phyloP scores from a whole-genome alignment of 257 asterid species.

The Nicotiana undulata region DNA sequence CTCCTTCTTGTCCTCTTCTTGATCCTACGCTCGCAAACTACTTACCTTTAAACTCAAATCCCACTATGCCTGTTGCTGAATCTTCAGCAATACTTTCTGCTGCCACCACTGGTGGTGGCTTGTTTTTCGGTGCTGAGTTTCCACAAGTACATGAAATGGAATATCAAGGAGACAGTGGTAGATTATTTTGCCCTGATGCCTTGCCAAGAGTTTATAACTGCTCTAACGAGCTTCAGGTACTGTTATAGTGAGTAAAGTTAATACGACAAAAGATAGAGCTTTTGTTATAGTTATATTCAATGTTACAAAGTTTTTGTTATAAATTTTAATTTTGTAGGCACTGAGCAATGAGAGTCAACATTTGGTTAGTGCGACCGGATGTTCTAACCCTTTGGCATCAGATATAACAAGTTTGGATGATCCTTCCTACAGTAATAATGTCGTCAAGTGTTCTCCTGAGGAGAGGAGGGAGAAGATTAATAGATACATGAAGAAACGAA shows the following conservation, averaged over 20 bases:
- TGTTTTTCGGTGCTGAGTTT: slow-evolving; percentile 43
- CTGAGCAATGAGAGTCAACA: slow-evolving; percentile 61
- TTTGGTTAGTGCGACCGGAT: slow-evolving; percentile 40
- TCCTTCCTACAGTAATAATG: slow-evolving; percentile 37
- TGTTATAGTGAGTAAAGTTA: background rate
- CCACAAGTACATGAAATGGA: slow-evolving; percentile 51
- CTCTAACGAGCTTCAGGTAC: slow-evolving; percentile 71
- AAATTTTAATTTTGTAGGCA: slow-evolving; percentile 24
- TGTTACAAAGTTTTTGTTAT: background rate
- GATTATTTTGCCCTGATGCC: slow-evolving; percentile 46
- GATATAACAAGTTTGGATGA: slow-evolving; percentile 76
- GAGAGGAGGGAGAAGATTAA: slow-evolving; percentile 82
- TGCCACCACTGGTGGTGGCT: slow-evolving; percentile 14
- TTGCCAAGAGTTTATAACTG: slow-evolving; percentile 43
- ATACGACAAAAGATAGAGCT: background rate
- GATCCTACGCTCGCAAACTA: slow-evolving; percentile 43
- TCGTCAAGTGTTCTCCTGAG: slow-evolving; percentile 70
- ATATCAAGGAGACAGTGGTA: slow-evolving; percentile 56
- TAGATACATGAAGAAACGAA: slow-evolving; percentile 78
- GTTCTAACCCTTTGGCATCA: slow-evolving; percentile 50
- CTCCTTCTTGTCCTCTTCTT: slow-evolving; percentile 34
- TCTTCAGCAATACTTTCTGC: slow-evolving; percentile 33
- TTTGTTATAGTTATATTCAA: background rate
- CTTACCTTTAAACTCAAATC: slow-evolving; percentile 28
- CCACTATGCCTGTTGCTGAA: slow-evolving; percentile 35